Conservation (phyloP, 345 rosid species). For the Eucalyptus cloeziana region DNA sequence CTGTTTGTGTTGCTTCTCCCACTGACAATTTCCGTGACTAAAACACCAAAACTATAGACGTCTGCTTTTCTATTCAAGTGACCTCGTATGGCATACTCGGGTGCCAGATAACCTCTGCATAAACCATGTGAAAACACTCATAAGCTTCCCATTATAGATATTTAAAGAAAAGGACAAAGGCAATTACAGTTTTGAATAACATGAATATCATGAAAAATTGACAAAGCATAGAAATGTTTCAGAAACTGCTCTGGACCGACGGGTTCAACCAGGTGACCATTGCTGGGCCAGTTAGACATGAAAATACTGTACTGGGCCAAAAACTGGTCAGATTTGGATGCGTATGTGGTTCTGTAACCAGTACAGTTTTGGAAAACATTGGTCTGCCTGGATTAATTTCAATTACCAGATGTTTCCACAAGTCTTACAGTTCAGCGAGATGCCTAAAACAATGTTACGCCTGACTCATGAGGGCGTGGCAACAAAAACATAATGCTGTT, state of each 20-base stretch:
- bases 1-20: conserved; percentile 50
- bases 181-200: not conserved
- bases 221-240: not conserved
- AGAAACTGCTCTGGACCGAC: not conserved
- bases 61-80: conserved; percentile 65
- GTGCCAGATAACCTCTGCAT: conserved; percentile 64
- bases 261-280: not conserved
- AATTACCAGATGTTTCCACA: not conserved
- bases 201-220: not conserved
- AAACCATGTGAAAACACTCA: not conserved
- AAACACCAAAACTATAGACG: conserved; percentile 63
- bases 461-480: not conserved
- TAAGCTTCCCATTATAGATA: not conserved
- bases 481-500: not conserved
- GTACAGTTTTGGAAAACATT: not conserved
- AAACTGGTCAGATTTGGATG: not conserved
- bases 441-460: not conserved
- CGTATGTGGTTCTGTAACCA: not conserved
- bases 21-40: conserved; percentile 52
- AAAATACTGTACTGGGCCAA: not conserved
- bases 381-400: not conserved
- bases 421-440: not conserved
- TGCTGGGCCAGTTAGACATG: not conserved
- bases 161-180: not conserved
- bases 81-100: conserved; percentile 65